Evolutionary conservation across 2,329 filamentous ascomycete genomes (phyloP), one percentile per base, ranked within the genome.

Genomic region (Knoxdaviesia proteae): DNA sequence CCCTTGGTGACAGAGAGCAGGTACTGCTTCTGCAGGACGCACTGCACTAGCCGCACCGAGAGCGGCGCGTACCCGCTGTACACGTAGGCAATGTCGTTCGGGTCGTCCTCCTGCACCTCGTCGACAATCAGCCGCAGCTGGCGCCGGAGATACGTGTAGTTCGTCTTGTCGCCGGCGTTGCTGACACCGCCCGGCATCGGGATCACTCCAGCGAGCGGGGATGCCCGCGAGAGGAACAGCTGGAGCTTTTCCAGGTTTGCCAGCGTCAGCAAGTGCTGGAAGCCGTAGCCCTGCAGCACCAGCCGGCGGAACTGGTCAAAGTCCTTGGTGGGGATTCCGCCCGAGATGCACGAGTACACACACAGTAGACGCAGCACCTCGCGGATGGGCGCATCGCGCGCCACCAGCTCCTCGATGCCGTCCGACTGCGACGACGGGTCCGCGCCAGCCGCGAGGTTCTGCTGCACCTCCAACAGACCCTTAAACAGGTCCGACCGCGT

Each of bases 11-110:
- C 69, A 5, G 72, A 75, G 44, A 78, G 64, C 32, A 98, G 64
- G 50, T 87, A 82, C 44, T 84, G 75, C 58, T 98, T 98, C 57
- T 96, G 87, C 40, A 98, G 62, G 41, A 96, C 73, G 55, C 84
- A 90, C 58, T 98, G 92, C 5, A 98, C 80, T 5, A 98, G 71
- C 10, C 90, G 78, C 43, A 96, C 74, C 38, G 84, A 93, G 8
- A 98, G 69, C 0, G 90, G 92, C 5, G 92, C 90, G 55, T 96
- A 98, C 42, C 90, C 92, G 49, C 84, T 93, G 61, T 96, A 98
- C 7, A 94, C 87, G 53, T 98, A 98, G n/a, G 87, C 81, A 47
- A 96, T 79, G 52, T 98, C 90, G 52, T 90, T 83, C 3, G 90
- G 90, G 39, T 92, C 81, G 46, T 90, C 78, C 58, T 98, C 90